A percentile compares a stretch with the other conserved stretches of the same genome.
phyloP scores from a whole-genome alignment of 2,329 filamentous ascomycete genomes.

The Neurospora crassa region DNA sequence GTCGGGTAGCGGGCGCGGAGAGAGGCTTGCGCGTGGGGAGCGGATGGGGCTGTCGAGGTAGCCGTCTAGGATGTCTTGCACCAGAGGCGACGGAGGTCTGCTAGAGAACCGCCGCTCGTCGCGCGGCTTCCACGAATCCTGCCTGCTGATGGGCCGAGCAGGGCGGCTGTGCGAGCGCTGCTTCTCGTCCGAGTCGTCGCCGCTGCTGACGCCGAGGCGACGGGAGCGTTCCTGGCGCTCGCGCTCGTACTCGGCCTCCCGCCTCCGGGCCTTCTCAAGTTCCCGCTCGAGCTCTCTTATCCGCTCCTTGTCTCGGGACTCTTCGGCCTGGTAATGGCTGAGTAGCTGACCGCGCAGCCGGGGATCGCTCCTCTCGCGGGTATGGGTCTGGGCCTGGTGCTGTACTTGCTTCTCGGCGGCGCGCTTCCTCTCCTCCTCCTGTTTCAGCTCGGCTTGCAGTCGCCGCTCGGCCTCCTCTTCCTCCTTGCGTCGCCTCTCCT shows the following conservation, averaged over 20 bases:
- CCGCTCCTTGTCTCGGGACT: slow-evolving; percentile 36
- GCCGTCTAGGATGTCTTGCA: neutral
- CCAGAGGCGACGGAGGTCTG: neutral
- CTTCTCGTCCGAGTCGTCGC: slow-evolving; percentile 21
- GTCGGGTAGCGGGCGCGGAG: slow-evolving; percentile 32
- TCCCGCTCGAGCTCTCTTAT: slow-evolving; percentile 74
- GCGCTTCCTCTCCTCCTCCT: slow-evolving; percentile 56
- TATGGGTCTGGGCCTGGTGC: slow-evolving; percentile 52
- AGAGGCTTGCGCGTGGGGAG: slow-evolving; percentile 20
- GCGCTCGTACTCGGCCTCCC: slow-evolving; percentile 54
- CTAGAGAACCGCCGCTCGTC: slow-evolving; percentile 50
- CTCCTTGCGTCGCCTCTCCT: slow-evolving; percentile 64
- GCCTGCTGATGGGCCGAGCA: slow-evolving; percentile 38
- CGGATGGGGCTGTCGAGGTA: neutral
- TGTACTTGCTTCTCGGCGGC: slow-evolving; percentile 68
- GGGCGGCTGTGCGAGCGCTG: slow-evolving; percentile 32
- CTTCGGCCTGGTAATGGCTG: slow-evolving; percentile 73
- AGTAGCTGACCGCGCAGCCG: slow-evolving; percentile 74
- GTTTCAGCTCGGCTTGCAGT: slow-evolving; percentile 32
- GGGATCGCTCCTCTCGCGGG: slow-evolving; percentile 51
- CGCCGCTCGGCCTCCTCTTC: slow-evolving; percentile 63
- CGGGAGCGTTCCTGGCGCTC: slow-evolving; percentile 42
- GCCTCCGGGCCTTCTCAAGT: slow-evolving; percentile 50
- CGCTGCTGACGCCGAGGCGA: slow-evolving; percentile 14
- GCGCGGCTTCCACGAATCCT: slow-evolving; percentile 50